Base-by-base conservation (phyloP, 495 filamentous ascomycete species). In the Tuber microsphaerosporum region DNA sequence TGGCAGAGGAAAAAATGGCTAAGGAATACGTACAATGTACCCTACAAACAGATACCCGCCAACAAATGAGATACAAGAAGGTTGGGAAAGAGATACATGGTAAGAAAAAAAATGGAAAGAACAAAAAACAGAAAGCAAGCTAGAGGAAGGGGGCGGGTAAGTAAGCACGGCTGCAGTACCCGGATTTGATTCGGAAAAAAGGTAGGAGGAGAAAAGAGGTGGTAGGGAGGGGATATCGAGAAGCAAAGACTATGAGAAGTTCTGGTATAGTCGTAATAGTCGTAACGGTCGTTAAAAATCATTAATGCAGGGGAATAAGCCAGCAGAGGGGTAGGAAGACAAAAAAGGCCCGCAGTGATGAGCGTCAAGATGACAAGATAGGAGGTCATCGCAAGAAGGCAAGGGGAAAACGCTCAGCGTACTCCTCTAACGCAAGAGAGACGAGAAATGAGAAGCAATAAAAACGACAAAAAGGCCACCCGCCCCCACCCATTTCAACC, bases 41-140 rank as follows among this genome's bases (percentile, higher is more conserved):
- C 39, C 39, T 42, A 14, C 39, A 71, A 44, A 45, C 22, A 71
- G 70, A 71, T 71, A 45, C 39, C 43, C 39, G 43, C 43, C 39
- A 71, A 42, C 39, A 71, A 42, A 45, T 42, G 43, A 71, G 26
- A 71, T 42, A 71, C 39, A 71, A 71, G 43, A 71, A 71, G 26
- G 41, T 42, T 5, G n/a, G 26, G 43, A 17, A 71, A 71, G 43
- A 71, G 34, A 45, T 42, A 71, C 39, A 71, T n/a, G n/a, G 16
- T 42, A 39, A 71, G 34, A 44, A 44, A 71, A 71, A 41, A 71
- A 22, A 44, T 6, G 12, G 43, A 20, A 71, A 71, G 17, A 71
- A 19, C 51, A 61, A 61, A 26, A 46, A 56, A 3, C 22, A 56
- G 14, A n/a, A n/a, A 51, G n/a, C 51, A 61, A 61, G 12, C 12